phyloP scores from a whole-genome alignment of 1,284 basidiomycete species.

The Abortiporus biennis region DNA sequence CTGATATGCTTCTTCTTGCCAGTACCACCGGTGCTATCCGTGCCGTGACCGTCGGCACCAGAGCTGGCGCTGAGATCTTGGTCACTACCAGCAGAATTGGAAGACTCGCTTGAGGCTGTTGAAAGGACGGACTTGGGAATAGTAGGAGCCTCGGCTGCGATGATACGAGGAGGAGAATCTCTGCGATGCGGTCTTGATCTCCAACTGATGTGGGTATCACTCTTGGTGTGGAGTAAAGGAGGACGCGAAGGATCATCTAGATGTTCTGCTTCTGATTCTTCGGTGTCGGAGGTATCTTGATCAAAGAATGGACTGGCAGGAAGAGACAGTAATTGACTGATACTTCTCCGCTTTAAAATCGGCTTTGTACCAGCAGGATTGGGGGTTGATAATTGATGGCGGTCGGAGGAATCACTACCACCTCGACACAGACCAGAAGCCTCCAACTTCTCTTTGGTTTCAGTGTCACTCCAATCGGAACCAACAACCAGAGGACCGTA shows the following conservation, averaged over 20 bases:
- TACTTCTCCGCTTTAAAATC: constrained; percentile 93
- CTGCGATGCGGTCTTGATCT: constrained; percentile 52
- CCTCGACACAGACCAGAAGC: no score
- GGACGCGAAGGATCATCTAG: constrained; percentile 38
- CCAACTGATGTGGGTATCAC: constrained; percentile 72
- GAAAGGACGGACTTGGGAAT: constrained; percentile 2
- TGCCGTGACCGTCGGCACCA: constrained; percentile 15
- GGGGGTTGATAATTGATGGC: constrained; percentile 27
- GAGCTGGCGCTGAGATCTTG: constrained; percentile 34
- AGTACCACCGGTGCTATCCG: constrained; percentile 6
- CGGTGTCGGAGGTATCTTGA: constrained; percentile 31
- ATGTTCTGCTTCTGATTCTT: constrained; percentile 24
- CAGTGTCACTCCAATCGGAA: constrained; percentile 64
- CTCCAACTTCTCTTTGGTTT: constrained; percentile 31
- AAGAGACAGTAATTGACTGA: constrained; percentile 80
- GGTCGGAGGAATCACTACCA: no score
- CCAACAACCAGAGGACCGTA: constrained; percentile 96
- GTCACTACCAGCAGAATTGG: constrained; percentile 24
- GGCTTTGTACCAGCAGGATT: no score
- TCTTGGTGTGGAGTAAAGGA: constrained; percentile 70
- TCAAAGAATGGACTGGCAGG: constrained; percentile 53
- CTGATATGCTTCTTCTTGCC: constrained; percentile 81
- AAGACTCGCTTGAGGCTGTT: constrained; percentile 23
- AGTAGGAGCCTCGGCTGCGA: no score
- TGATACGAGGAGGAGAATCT: constrained; percentile 60